Evolutionary conservation across 202 grass and related monocot species (phyloP).

Genomic region (Panicum virgatum): DNA sequence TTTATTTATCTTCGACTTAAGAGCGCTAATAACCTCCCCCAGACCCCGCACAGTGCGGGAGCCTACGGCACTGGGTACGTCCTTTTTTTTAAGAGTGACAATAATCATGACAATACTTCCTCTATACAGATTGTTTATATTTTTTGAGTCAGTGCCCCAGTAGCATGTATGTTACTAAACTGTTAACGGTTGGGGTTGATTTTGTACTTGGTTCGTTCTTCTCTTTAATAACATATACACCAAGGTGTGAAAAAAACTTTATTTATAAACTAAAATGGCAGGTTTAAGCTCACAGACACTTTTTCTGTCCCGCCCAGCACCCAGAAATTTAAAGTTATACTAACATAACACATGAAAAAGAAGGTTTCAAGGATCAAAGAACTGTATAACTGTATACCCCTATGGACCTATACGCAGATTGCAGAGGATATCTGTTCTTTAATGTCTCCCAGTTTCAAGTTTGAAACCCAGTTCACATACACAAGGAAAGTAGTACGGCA

Average conservation of each 20-base stretch:
- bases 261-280: slow-evolving; percentile 13
- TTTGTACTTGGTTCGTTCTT: background rate
- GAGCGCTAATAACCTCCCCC: too few species aligned
- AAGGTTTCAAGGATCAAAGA: background rate
- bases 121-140: background rate
- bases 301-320: background rate
- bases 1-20: background rate
- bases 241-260: background rate
- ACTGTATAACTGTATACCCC: too few species aligned
- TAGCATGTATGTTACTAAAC: background rate
- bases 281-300: background rate
- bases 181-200: background rate
- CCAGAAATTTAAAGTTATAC: background rate
- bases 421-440: background rate
- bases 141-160: background rate
- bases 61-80: too few species aligned
- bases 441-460: background rate
- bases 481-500: background rate
- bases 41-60: too few species aligned
- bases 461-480: background rate
- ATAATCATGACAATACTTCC: background rate
- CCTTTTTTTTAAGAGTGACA: too few species aligned
- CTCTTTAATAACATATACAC: background rate
- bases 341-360: background rate
- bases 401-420: background rate